These are phyloP conservation scores for Paracoccidioides lutzii DNA, from an alignment of 2,329 filamentous ascomycete genomes.

Conservation along the genomic window DNA sequence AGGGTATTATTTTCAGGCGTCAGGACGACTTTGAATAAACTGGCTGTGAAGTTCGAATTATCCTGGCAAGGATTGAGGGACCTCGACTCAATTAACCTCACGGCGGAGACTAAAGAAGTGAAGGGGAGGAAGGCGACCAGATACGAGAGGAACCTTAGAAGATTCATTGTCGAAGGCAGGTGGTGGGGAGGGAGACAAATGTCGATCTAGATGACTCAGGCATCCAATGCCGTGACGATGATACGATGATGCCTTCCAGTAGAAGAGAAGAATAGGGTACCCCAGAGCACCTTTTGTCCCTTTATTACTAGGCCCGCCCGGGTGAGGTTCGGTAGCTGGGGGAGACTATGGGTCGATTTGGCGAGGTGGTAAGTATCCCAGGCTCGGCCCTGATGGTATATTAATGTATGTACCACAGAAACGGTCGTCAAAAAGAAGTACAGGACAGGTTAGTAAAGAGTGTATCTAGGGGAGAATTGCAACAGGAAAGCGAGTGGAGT, in stretches of 20 bases:
- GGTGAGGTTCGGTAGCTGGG: not conserved
- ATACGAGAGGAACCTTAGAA: constrained; percentile 18
- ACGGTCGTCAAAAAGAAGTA: not conserved
- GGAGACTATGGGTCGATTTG: not conserved
- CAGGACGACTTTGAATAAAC: constrained; percentile 69
- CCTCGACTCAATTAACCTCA: constrained; percentile 61
- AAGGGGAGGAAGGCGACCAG: constrained; percentile 28
- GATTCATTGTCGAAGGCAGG: constrained; percentile 26
- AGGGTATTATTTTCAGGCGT: constrained; percentile 54
- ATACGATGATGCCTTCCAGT: not conserved
- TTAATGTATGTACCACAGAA: not conserved
- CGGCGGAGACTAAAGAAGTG: constrained; percentile 43
- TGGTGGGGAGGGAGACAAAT: not conserved
- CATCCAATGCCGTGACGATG: not conserved
- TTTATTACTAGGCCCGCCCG: constrained; percentile 14
- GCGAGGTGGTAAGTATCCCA: not conserved
- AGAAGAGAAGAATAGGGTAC: constrained; percentile 15
- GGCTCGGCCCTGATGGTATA: not conserved
- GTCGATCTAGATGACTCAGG: not conserved
- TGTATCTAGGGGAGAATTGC: not conserved
- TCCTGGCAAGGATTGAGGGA: constrained; percentile 76
- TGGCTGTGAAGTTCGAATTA: constrained; percentile 75
- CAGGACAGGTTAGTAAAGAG: not conserved
- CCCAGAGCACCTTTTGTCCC: constrained; percentile 22
- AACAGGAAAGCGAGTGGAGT: not conserved